Evolutionary conservation across 352 stramenopile genomes (phyloP), one percentile per base, ranked within the genome.

Genomic region (Phytophthora nicotianae): DNA sequence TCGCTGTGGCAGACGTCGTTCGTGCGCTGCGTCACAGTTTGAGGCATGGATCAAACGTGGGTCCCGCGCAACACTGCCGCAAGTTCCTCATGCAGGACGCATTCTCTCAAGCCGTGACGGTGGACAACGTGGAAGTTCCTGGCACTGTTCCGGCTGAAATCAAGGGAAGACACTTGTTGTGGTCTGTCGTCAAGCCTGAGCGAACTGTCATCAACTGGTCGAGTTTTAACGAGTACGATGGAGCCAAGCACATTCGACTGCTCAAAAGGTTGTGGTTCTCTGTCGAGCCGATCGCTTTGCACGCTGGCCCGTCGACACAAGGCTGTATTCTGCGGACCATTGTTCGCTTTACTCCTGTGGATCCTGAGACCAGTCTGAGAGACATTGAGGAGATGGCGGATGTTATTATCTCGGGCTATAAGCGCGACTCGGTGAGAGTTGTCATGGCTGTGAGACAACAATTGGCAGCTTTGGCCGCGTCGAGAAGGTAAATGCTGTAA

Each of bases 141-240:
- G 64, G 64, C 10, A 27, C 37, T 8, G 21, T 51, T 14, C 51
- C 50, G 0, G 58, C 58, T 0, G 23, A 59, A 24, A 43, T 72
- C 40, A 72, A 45, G 16, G 46, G 50, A 5, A 27, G 63, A 47
- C 57, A 68, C 14, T 56, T 71, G 14, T 45, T 68, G 2, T 72
- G 64, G 64, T 64, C 50, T 11, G 64, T 68, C 5, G 46, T 43
- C 23, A 46, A 42, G 3, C n/a, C 35, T 8, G 46, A 63, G 2
- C 58, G 64, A 16, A 68, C 58, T 16, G 40, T 72, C 17, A 68
- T 72, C 46, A 68, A 55, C 26, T 72, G 64, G 64, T 68, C 50
- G 9, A 68, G 64, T 6, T 72, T 72, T 19, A 58, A 60, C 17
- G 64, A 72, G 45, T 72, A 72, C 24, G 38, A 58, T 23, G 64